These are phyloP conservation scores for Termitomyces sp. DNA, from an alignment of 768 basidiomycete species.

Conservation along the genomic window DNA sequence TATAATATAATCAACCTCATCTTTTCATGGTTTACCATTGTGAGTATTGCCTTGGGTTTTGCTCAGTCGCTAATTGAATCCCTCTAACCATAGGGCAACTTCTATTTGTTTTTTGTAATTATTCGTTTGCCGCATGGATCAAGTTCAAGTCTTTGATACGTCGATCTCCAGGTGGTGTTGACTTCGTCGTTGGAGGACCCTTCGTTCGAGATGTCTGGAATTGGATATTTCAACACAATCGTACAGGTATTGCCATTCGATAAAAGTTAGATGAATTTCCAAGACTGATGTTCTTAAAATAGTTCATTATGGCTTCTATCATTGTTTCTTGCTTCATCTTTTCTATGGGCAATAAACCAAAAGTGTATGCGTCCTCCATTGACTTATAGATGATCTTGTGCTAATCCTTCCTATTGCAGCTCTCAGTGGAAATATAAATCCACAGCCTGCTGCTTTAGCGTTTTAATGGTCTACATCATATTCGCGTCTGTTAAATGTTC, in stretches of 20 bases:
- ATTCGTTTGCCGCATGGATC: neutral
- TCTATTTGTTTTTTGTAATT: constrained; percentile 90
- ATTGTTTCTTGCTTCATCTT: constrained; percentile 90
- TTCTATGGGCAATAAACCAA: constrained; percentile 94
- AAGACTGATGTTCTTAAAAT: constrained; percentile 3
- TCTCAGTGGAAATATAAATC: constrained; percentile 85
- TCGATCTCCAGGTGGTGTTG: constrained; percentile 62
- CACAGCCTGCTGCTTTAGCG: constrained; percentile 68
- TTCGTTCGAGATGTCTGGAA: constrained; percentile 60
- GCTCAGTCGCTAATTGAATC: neutral
- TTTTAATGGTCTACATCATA: constrained; percentile 83
- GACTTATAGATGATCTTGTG: neutral
- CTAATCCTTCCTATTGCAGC: constrained; percentile 31
- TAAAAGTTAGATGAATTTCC: neutral
- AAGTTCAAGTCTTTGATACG: neutral
- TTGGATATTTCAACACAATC: constrained; percentile 73
- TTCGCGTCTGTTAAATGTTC: constrained; percentile 81
- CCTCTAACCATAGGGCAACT: constrained; percentile 67
- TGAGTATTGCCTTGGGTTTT: constrained; percentile 35
- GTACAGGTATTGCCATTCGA: constrained; percentile 53
- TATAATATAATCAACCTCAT: constrained; percentile 87
- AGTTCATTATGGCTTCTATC: constrained; percentile 84
- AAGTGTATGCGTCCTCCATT: constrained; percentile 50
- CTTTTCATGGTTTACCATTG: constrained; percentile 93
- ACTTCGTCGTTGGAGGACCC: constrained; percentile 84